A percentile compares a stretch with the other conserved stretches of the same genome.
phyloP scores from a whole-genome alignment of 306 rosid species.

The Vigna reflexopilosa region DNA sequence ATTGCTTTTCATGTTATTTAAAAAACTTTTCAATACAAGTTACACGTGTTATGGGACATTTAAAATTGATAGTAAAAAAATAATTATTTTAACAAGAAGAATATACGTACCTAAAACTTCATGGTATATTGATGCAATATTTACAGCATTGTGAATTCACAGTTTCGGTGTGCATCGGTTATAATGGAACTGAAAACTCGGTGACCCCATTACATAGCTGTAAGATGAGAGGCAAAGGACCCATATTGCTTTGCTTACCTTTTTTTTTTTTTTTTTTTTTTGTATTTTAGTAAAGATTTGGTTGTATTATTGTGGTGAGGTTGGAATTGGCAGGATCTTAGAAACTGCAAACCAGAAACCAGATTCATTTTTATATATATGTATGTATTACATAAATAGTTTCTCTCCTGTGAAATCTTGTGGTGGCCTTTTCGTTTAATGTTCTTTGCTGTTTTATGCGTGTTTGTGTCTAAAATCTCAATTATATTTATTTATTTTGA shows the following conservation, averaged over 20 bases:
- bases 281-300: conserved; percentile 42
- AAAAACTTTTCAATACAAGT: not conserved
- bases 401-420: conserved; percentile 2
- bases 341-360: not conserved
- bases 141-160: not conserved
- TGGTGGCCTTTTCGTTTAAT: conserved; percentile 6
- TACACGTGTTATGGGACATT: not conserved
- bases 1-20: conserved; percentile 27
- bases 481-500: not conserved
- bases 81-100: not conserved
- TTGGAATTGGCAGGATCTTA: conserved; percentile 46
- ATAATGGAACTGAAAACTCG: conserved; percentile 40
- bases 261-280: conserved; percentile 44
- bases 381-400: conserved; percentile 29
- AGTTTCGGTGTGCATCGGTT: not conserved
- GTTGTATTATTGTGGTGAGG: conserved; percentile 42
- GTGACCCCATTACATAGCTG: conserved; percentile 62
- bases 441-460: conserved; percentile 27
- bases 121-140: not conserved
- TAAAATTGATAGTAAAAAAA: not conserved
- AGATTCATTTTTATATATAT: conserved; percentile 28
- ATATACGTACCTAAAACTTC: not conserved
- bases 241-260: conserved; percentile 44
- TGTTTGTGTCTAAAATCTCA: not conserved
- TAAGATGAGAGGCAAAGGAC: conserved; percentile 54